Percentiles rank a stretch among this genome's conserved stretches.
Conservation (phyloP, 352 stramenopile species). For the Globisporangium cystogenes region DNA sequence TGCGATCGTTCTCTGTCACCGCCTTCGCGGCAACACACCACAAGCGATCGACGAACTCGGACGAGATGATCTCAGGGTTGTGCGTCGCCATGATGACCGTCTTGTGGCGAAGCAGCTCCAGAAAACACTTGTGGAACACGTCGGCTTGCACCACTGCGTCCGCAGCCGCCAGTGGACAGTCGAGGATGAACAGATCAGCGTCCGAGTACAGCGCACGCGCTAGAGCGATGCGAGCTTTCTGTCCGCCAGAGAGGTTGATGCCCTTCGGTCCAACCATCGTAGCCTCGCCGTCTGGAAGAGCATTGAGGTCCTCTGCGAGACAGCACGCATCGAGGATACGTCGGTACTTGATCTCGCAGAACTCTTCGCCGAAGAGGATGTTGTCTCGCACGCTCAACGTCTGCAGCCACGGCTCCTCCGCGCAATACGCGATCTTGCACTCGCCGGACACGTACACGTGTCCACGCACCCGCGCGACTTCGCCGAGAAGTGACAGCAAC, state of each 20-base stretch:
- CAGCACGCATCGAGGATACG: conserved; percentile 40
- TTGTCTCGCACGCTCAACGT: conserved; percentile 93
- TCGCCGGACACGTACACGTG: conserved; percentile 21
- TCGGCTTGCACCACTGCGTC: conserved; percentile 39
- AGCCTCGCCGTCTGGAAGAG: conserved; percentile 22
- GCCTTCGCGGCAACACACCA: conserved; percentile 16
- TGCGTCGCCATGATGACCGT: conserved; percentile 89
- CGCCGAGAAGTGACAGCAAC: conserved; percentile 25
- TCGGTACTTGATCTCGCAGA: conserved; percentile 34
- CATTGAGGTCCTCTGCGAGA: conserved; percentile 38
- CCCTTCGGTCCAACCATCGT: conserved; percentile 23
- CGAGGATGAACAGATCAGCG: conserved; percentile 30
- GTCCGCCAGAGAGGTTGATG: conserved; percentile 17
- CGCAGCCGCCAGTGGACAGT: conserved; percentile 24
- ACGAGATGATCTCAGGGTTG: conserved; percentile 64
- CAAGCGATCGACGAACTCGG: conserved; percentile 29
- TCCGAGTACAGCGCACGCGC: conserved; percentile 32
- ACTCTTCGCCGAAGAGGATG: conserved; percentile 88
- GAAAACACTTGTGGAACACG: conserved; percentile 32
- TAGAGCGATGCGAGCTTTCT: conserved; percentile 29
- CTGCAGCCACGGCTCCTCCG: conserved; percentile 91
- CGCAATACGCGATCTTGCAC: conserved; percentile 55
- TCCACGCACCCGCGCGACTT: conserved; percentile 21
- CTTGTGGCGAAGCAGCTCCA: conserved; percentile 33
- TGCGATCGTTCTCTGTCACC: too few species aligned